Percentiles rank a stretch among this genome's conserved stretches.
Conservation (phyloP, 2,329 filamentous ascomycete species). For the Penicillium corylophilum region DNA sequence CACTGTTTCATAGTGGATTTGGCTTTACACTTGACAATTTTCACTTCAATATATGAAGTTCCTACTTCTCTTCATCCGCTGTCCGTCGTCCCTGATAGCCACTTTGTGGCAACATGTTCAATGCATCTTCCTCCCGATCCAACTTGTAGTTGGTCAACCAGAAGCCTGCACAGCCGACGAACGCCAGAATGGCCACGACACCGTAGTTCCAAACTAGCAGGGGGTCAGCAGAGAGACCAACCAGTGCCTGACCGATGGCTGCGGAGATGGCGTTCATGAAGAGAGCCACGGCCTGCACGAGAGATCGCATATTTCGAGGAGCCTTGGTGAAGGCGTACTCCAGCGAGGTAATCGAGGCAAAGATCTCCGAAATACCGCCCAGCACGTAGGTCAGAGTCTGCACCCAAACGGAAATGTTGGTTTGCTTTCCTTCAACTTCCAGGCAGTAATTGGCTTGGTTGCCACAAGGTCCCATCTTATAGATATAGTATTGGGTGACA, state of each 20-base stretch:
- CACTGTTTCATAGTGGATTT: background rate
- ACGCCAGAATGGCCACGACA: constrained; percentile 60
- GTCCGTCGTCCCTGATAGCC: constrained; percentile 13
- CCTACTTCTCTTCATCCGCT: background rate
- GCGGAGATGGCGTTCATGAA: constrained; percentile 70
- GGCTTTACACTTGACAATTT: background rate
- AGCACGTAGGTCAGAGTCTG: constrained; percentile 53
- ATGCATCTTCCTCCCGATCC: constrained; percentile 65
- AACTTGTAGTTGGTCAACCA: constrained; percentile 67
- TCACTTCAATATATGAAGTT: background rate
- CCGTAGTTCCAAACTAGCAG: constrained; percentile 72
- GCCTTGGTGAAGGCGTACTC: constrained; percentile 78
- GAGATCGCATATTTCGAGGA: constrained; percentile 74
- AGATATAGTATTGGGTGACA: constrained; percentile 54
- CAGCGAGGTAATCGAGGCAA: constrained; percentile 61
- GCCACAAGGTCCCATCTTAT: constrained; percentile 62
- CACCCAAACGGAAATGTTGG: constrained; percentile 64
- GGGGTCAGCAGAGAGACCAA: constrained; percentile 62
- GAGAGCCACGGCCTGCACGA: constrained; percentile 68
- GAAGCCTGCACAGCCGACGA: constrained; percentile 63
- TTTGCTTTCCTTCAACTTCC: constrained; percentile 43
- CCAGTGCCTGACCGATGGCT: constrained; percentile 69
- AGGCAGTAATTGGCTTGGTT: constrained; percentile 53
- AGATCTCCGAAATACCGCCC: constrained; percentile 58
- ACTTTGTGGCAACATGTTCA: constrained; percentile 52